A percentile compares a stretch with the other conserved stretches of the same genome.
These are phyloP conservation scores for Quercus berberidifolia DNA, from an alignment of 306 rosid genomes.

Conservation along the genomic window DNA sequence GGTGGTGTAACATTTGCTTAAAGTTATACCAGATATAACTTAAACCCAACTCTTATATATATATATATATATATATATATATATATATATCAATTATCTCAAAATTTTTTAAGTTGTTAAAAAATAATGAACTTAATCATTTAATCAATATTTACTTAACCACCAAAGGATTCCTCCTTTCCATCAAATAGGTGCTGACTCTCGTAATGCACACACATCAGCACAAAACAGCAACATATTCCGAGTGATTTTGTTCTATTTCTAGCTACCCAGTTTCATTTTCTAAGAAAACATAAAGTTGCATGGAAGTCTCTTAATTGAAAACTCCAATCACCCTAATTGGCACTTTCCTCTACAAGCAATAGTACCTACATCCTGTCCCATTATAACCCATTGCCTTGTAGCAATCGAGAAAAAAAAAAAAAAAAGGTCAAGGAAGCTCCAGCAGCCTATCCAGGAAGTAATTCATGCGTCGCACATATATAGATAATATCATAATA, in stretches of 20 bases:
- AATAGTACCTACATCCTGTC: background rate
- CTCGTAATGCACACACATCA: too few species aligned
- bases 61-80: too few species aligned
- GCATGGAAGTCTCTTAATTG: background rate
- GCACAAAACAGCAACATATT: too few species aligned
- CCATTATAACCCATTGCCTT: background rate
- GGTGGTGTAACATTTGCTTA: rapidly evolving
- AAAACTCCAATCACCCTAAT: background rate
- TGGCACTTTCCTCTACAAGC: background rate
- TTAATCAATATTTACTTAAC: too few species aligned
- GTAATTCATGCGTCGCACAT: background rate
- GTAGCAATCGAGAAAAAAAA: background rate
- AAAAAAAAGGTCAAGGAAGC: background rate
- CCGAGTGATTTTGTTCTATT: background rate
- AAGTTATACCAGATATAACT: too few species aligned
- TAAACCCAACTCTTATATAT: too few species aligned
- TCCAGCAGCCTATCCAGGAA: background rate
- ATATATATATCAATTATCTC: too few species aligned
- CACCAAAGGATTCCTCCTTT: too few species aligned
- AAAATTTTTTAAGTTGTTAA: too few species aligned
- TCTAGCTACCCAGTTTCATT: background rate
- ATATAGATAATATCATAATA: background rate
- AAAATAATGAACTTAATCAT: too few species aligned
- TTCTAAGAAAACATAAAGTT: background rate
- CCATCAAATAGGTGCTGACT: too few species aligned